Conservation (phyloP, 179 eudicot genomes). For the Actinidia arguta region DNA sequence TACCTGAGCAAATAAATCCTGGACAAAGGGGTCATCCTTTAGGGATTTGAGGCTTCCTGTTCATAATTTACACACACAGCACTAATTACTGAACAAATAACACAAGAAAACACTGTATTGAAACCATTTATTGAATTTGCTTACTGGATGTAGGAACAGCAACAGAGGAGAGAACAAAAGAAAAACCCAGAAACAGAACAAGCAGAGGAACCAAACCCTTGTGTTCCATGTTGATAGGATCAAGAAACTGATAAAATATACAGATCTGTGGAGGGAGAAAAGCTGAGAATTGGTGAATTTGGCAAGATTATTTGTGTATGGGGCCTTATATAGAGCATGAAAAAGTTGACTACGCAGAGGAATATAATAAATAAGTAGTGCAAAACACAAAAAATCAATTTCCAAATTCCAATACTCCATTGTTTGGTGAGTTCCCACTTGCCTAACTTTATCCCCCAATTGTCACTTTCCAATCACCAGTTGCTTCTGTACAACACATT, state of each 20-base stretch:
- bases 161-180: constrained; percentile 26
- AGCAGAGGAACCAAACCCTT: constrained; percentile 7
- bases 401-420: background rate
- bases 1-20: constrained; percentile 23
- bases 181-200: constrained; percentile 23
- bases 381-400: constrained; percentile 19
- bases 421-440: constrained; percentile 12
- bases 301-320: background rate
- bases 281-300: constrained; percentile 12
- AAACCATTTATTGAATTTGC: background rate
- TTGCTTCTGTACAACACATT: background rate
- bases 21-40: constrained; percentile 15
- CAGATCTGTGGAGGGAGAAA: constrained; percentile 2
- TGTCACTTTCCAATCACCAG: background rate
- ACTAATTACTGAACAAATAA: background rate
- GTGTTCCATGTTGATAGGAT: constrained; percentile 14
- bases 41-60: constrained; percentile 33
- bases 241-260: background rate
- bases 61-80: background rate
- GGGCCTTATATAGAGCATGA: background rate
- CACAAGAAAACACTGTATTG: background rate
- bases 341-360: background rate
- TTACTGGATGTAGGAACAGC: constrained; percentile 37
- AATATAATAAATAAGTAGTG: background rate
- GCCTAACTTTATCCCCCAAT: constrained; percentile 18